Base-by-base conservation (phyloP, 169 alveolate species). In the Eimeria maxima region DNA sequence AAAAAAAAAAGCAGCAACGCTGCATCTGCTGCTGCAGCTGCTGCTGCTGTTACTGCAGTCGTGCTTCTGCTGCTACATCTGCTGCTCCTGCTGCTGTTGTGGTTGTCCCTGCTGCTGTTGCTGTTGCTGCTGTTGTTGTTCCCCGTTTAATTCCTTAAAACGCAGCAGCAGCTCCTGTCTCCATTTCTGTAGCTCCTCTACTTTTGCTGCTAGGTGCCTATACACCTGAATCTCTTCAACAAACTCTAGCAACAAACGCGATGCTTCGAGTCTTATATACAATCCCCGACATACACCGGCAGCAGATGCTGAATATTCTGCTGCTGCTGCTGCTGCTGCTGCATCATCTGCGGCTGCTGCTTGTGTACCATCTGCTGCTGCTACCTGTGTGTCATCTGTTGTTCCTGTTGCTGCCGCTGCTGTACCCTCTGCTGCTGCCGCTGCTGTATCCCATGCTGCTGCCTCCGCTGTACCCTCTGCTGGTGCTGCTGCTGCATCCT, bases 171-270 rank as follows among this genome's bases (percentile, higher is more conserved):
- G 90, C 29, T 81, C 73, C 67, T 81, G 65, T n/a, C 44, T 47
- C 90, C 90, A 81, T 33, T n/a, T 50, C 33, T 60, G 47, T 18
- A 81, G 71, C 57, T 81, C 90, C 6, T 71, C 53, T 47, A 81
- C 90, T 81, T 81, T 81, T 71, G n/a, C 45, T n/a, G 65, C 3
- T 42, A 81, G 90, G 38, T 81, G 71, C 73, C 65, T 45, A 29
- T 29, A 81, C 71, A 53, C 73, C 67, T 20, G 67, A 81, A 45
- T 65, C 33, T 45, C 71, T 33, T 81, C 73, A 81, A 81, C 44
- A 53, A 81, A 81, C 71, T 81, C 90, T 0, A 81, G 90, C 73
- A 81, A 74, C 50, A 81, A 24, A 27, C 90, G 90, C 33, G 90
- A 81, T 22, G 90, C 90, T 29, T 50, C 71, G 22, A 81, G 90